Percentiles rank a stretch among this genome's conserved stretches.
Conservation (phyloP, 306 rosid genomes). For the Luffa acutangula region DNA sequence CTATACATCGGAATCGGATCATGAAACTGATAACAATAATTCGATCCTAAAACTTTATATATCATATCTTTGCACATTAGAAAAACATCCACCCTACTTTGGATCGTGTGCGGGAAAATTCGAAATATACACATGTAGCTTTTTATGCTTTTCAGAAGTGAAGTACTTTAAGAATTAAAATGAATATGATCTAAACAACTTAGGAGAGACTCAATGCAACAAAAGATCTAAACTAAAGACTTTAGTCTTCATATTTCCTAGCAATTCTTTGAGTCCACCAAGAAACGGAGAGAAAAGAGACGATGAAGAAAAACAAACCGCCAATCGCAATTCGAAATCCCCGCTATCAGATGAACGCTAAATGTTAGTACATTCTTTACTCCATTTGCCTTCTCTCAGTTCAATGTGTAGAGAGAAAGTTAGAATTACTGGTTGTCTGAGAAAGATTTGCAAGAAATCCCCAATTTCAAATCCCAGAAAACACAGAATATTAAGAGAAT, state of each 20-base stretch:
- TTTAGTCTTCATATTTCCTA: not conserved
- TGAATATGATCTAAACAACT: not conserved
- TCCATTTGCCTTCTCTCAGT: not conserved
- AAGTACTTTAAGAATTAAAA: not conserved
- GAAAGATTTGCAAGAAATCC: not conserved
- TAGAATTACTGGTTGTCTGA: not conserved
- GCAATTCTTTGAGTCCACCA: not conserved
- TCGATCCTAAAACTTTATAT: not conserved
- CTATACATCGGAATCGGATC: not conserved
- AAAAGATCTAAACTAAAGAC: not conserved
- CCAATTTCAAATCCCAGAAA: not conserved
- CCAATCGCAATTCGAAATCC: not conserved
- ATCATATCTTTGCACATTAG: not conserved
- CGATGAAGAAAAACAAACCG: not conserved
- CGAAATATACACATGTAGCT: not conserved
- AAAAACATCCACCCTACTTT: not conserved
- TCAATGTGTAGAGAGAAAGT: not conserved
- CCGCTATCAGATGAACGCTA: not conserved
- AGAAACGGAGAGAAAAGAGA: not conserved
- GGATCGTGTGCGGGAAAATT: not conserved
- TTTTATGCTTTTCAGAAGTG: not conserved
- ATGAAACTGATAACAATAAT: not conserved
- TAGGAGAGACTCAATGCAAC: not conserved
- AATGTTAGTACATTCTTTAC: not conserved
- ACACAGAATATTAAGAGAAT: not conserved